Conservation (phyloP, 2,329 filamentous ascomycete genomes). For the Fusarium sacchari region DNA sequence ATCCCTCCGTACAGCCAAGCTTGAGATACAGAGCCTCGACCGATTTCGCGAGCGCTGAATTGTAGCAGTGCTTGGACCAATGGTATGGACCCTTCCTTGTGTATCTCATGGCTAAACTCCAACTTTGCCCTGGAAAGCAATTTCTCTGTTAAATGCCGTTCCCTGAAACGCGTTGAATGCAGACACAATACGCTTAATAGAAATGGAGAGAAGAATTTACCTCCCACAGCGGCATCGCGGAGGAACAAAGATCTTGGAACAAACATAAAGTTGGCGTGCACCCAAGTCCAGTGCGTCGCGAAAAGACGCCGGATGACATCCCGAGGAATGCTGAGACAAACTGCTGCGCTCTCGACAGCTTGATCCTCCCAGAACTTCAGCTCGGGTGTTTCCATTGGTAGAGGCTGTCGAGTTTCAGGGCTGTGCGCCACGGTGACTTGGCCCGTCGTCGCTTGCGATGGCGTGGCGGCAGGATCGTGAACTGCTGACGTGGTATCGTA, state of each 20-base stretch:
- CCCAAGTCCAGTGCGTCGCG: not conserved
- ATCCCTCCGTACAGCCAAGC: not conserved
- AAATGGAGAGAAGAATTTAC: not conserved
- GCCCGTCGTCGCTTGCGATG: not conserved
- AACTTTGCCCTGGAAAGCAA: not conserved
- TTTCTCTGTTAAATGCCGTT: not conserved
- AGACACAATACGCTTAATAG: not conserved
- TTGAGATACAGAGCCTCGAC: not conserved
- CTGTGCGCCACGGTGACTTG: not conserved
- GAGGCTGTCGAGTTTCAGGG: not conserved
- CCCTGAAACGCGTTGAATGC: not conserved
- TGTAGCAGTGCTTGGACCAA: not conserved
- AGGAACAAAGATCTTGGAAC: not conserved
- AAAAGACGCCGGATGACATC: not conserved
- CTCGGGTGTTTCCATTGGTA: not conserved
- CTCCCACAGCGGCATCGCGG: not conserved
- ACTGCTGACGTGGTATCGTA: not conserved
- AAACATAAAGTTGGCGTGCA: not conserved
- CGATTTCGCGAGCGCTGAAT: not conserved
- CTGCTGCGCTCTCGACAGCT: not conserved
- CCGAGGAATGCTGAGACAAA: not conserved
- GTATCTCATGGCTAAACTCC: not conserved
- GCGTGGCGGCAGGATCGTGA: not conserved
- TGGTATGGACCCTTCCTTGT: not conserved
- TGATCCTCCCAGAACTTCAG: not conserved